These are phyloP conservation scores for Haematococcus sp. DNA, from an alignment of 139 green algal species.

Conservation along the genomic window DNA sequence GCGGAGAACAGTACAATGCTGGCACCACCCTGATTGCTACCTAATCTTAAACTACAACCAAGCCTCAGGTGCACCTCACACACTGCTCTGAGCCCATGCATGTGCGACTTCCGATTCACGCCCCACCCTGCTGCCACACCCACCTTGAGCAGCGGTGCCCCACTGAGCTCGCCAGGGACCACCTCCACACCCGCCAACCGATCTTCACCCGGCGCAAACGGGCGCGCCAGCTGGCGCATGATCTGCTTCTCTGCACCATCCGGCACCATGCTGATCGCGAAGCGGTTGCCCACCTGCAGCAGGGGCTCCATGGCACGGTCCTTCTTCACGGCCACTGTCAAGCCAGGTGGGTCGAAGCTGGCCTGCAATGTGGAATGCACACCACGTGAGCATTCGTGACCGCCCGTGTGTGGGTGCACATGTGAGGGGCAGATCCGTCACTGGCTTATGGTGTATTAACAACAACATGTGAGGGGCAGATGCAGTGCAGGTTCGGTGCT, in stretches of 20 bases:
- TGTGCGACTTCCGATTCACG: too few relatives aligned
- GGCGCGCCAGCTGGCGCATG: constrained; percentile 62
- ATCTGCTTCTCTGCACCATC: constrained; percentile 14
- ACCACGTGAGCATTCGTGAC: neutral
- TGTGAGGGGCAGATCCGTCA: neutral
- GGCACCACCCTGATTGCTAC: too few relatives aligned
- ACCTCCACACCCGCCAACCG: constrained; percentile 73
- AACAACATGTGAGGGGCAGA: too few relatives aligned
- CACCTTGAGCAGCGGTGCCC: constrained; percentile 46
- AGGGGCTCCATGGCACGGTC: constrained; percentile 92
- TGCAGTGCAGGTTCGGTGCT: too few relatives aligned
- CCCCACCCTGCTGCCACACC: too few relatives aligned
- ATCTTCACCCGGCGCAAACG: constrained; percentile 84
- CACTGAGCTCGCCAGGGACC: constrained; percentile 33
- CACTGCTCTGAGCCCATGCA: neutral
- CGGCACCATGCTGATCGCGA: constrained; percentile 13
- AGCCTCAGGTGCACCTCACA: neutral
- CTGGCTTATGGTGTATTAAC: too few relatives aligned
- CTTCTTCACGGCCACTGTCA: constrained; percentile 92
- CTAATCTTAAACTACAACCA: neutral
- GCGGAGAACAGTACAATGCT: neutral
- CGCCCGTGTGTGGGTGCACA: neutral
- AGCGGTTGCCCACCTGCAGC: constrained; percentile 56
- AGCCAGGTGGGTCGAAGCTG: constrained; percentile 85
- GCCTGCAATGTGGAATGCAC: constrained; percentile 48